A percentile compares a stretch with the other conserved stretches of the same genome.
Evolutionary conservation across 768 basidiomycete species (phyloP).

Genomic region (Crepidotus variabilis): DNA sequence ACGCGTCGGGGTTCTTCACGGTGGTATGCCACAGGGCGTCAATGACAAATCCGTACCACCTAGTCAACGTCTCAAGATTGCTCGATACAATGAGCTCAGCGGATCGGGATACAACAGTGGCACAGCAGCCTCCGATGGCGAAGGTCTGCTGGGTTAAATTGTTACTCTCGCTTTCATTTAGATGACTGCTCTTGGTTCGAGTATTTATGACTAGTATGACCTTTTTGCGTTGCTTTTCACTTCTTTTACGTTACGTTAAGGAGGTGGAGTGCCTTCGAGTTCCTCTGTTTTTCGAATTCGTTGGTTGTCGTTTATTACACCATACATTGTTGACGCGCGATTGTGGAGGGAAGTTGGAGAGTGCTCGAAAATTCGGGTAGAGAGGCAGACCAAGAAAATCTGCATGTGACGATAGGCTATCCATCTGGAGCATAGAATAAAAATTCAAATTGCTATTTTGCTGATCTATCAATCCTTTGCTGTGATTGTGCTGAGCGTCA

Average conservation of each 20-base stretch:
- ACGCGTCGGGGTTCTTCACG: conserved; percentile 55
- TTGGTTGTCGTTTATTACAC: no score
- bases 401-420: neutral
- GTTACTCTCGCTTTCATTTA: neutral
- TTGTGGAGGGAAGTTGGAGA: neutral
- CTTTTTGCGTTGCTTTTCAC: neutral
- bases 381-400: neutral
- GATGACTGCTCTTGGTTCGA: neutral
- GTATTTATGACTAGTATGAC: neutral
- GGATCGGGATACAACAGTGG: conserved; percentile 47
- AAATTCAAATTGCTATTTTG: neutral
- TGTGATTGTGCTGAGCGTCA: no score
- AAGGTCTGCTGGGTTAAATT: conserved; percentile 41
- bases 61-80: conserved; percentile 67
- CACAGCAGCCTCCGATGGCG: conserved; percentile 55
- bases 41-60: conserved; percentile 70
- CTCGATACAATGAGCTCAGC: conserved; percentile 57
- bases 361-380: neutral
- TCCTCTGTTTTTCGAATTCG: neutral
- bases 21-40: conserved; percentile 43
- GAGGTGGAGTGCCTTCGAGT: neutral
- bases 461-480: neutral
- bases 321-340: no score
- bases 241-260: neutral
- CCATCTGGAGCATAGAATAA: neutral